Evolutionary conservation across 345 rosid genomes (phyloP).

Genomic region (Cardamine occulta): DNA sequence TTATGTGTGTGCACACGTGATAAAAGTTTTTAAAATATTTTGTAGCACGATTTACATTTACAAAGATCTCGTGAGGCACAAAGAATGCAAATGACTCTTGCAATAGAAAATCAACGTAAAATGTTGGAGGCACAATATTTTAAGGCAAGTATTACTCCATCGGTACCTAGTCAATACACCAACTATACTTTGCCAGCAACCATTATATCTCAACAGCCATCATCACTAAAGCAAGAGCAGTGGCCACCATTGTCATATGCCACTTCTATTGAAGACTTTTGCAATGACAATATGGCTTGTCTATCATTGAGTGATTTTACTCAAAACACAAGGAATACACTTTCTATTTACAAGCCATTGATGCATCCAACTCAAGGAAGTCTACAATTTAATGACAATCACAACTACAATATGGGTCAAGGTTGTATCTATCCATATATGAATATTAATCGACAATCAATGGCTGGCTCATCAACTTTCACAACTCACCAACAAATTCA

Average conservation of each 20-base stretch:
- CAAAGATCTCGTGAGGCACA: slow-evolving; percentile 25
- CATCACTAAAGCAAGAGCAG: not conserved
- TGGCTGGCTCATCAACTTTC: not conserved
- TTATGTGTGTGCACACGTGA: not conserved
- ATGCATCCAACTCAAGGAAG: not conserved
- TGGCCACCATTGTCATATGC: slow-evolving; percentile 12
- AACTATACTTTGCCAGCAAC: not conserved
- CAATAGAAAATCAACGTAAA: slow-evolving; percentile 14
- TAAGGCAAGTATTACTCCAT: slow-evolving; percentile 8
- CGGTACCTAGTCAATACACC: not conserved
- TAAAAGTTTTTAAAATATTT: not conserved
- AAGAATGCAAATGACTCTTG: slow-evolving; percentile 31
- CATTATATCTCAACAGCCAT: not conserved
- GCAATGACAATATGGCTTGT: slow-evolving; percentile 9
- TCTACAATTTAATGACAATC: not conserved
- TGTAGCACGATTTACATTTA: slow-evolving; percentile 26
- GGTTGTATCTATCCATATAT: slow-evolving; percentile 8
- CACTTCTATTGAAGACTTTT: not conserved
- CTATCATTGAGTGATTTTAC: not conserved
- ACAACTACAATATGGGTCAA: not conserved
- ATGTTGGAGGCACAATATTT: slow-evolving; percentile 16
- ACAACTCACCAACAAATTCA: slow-evolving; percentile 18
- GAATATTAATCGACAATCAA: not conserved
- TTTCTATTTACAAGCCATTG: slow-evolving; percentile 3
- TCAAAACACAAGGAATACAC: not conserved